phyloP scores from a whole-genome alignment of 2,329 filamentous ascomycete genomes.

The Colletotrichum tropicale region DNA sequence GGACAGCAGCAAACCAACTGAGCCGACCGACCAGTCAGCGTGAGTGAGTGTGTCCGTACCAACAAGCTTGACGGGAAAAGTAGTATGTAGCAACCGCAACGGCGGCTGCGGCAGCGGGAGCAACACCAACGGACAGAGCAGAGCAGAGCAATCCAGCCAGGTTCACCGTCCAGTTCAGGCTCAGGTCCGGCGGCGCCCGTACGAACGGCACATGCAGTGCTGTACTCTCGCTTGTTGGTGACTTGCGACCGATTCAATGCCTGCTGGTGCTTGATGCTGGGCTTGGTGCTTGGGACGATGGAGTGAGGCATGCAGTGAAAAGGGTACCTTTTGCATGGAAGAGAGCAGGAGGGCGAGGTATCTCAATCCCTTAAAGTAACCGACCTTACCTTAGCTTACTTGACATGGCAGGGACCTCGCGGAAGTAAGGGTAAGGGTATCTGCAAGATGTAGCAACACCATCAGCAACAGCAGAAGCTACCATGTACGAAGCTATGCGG shows the following conservation, averaged over 20 bases:
- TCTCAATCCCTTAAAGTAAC: not conserved
- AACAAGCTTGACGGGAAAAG: not conserved
- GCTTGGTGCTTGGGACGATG: not conserved
- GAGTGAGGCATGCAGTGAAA: not conserved
- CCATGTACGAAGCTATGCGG: not conserved
- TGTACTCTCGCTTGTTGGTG: slow-evolving; percentile 1
- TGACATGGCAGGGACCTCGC: not conserved
- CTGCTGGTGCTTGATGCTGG: not conserved
- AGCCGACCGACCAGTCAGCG: slow-evolving; percentile 1
- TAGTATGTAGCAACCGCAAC: not conserved
- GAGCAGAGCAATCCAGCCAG: not conserved
- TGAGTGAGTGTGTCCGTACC: not conserved
- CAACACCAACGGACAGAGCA: not conserved
- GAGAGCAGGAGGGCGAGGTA: not conserved
- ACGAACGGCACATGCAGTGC: slow-evolving; percentile 7
- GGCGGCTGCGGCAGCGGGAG: not conserved
- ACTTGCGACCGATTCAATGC: not conserved
- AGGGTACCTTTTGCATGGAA: not conserved
- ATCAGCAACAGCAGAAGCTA: not conserved
- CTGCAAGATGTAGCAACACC: not conserved
- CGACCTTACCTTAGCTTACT: not conserved
- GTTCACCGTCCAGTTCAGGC: not conserved
- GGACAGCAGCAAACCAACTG: not conserved
- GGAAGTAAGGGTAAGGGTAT: not conserved
- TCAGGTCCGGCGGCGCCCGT: slow-evolving; percentile 8